Percentiles rank a stretch among this genome's conserved stretches.
These are phyloP conservation scores for Micractinium sp. DNA, from an alignment of 139 green algal genomes.

Conservation along the genomic window DNA sequence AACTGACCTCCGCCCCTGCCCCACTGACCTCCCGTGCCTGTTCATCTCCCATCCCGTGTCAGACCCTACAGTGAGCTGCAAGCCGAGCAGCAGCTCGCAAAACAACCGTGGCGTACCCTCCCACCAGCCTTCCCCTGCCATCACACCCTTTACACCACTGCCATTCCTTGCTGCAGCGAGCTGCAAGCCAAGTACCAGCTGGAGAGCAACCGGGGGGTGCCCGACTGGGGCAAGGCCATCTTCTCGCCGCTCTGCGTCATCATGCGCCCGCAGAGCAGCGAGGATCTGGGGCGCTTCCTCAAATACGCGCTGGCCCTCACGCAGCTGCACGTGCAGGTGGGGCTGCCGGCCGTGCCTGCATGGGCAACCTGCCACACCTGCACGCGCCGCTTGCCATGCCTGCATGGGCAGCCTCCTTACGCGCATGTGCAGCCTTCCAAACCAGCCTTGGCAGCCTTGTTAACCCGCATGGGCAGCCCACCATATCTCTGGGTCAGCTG, in stretches of 20 bases:
- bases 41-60: neutral
- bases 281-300: conserved; percentile 67
- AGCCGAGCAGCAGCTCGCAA: no score
- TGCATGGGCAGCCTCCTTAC: no score
- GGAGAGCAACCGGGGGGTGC: conserved; percentile 61
- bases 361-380: no score
- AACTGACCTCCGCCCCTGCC: no score
- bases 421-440: no score
- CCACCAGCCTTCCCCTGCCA: neutral
- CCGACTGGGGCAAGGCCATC: conserved; percentile 79
- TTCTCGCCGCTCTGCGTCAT: conserved; percentile 78
- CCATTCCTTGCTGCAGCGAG: conserved; percentile 44
- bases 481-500: no score
- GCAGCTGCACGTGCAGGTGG: conserved; percentile 55
- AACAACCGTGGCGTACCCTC: no score
- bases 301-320: conserved; percentile 67
- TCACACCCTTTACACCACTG: neutral
- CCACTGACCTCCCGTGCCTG: neutral
- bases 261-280: conserved; percentile 52
- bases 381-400: no score
- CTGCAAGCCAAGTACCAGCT: conserved; percentile 65
- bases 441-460: no score
- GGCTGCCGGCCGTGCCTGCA: neutral
- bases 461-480: no score
- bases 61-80: neutral